These are phyloP conservation scores for Vigna hirtella DNA, from an alignment of 306 rosid genomes.

Conservation along the genomic window DNA sequence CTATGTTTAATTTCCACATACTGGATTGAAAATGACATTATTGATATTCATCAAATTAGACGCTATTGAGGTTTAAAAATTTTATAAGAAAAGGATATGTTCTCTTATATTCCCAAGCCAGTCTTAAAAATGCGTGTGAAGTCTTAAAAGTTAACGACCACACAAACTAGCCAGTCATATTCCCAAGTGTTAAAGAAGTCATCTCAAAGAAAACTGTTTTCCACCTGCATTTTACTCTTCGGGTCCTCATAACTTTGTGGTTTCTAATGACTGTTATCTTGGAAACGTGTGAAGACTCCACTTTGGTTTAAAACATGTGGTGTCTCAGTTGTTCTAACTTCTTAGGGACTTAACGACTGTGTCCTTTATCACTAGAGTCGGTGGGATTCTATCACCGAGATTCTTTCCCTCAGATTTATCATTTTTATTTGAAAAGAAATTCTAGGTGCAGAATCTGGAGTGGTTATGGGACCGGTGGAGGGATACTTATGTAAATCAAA, in stretches of 20 bases:
- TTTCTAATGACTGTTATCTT: neutral
- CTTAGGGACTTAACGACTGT: neutral
- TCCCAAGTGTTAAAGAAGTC: neutral
- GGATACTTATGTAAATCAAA: conserved; percentile 16
- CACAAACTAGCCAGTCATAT: conserved; percentile 6
- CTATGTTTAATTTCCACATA: conserved; percentile 1
- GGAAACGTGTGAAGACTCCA: conserved; percentile 10
- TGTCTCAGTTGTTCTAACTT: neutral
- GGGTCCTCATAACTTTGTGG: neutral
- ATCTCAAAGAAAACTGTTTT: neutral
- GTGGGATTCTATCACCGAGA: conserved; percentile 1
- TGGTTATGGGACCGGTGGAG: neutral
- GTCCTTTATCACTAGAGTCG: neutral
- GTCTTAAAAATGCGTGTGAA: too few species aligned
- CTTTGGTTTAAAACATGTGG: conserved; percentile 15
- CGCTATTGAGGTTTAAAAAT: neutral
- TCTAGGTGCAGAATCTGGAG: neutral
- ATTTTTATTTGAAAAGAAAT: too few species aligned
- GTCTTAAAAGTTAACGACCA: neutral
- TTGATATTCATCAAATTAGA: conserved; percentile 17
- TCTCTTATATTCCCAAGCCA: neutral
- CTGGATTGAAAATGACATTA: neutral
- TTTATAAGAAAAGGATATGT: neutral
- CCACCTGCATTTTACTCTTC: neutral
- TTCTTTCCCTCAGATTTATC: neutral